Conservation (phyloP, 805 yeast species). For the Sugiyamaella valdiviana region DNA sequence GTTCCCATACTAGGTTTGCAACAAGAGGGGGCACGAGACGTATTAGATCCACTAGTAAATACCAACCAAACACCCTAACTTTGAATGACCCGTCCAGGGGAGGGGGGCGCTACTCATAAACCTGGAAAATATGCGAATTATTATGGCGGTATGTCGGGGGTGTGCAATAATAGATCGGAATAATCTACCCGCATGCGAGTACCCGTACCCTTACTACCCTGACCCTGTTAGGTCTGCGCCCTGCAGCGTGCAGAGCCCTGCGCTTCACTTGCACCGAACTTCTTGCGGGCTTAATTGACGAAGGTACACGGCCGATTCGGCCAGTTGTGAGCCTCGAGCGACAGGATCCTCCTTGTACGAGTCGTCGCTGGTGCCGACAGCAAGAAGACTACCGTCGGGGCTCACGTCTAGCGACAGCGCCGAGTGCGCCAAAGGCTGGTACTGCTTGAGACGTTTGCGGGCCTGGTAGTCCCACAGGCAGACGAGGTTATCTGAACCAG, state of each 20-base stretch:
- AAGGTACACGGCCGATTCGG: conserved; percentile 4
- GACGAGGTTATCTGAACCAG: conserved; percentile 47
- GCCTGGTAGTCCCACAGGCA: conserved; percentile 47
- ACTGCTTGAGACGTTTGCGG: conserved; percentile 40
- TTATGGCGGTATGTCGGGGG: neutral
- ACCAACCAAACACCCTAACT: too few species aligned
- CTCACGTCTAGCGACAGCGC: conserved; percentile 38
- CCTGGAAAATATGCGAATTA: too few species aligned
- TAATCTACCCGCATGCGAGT: neutral
- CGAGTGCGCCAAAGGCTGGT: conserved; percentile 33
- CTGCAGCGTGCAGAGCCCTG: neutral
- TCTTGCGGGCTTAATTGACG: conserved; percentile 3
- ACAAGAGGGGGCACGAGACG: too few species aligned
- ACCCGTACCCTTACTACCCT: neutral
- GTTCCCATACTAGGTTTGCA: too few species aligned
- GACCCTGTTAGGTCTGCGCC: too few species aligned
- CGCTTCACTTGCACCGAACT: neutral
- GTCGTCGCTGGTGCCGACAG: conserved; percentile 47
- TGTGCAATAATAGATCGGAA: neutral
- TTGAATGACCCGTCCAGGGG: too few species aligned
- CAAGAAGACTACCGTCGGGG: conserved; percentile 32
- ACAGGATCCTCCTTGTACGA: conserved; percentile 35
- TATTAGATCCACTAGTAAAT: too few species aligned
- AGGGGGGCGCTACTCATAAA: too few species aligned
- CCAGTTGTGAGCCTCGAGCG: conserved; percentile 8